Evolutionary conservation across 2,329 filamentous ascomycete species (phyloP).

Genomic region (Aphanoascus verrucosus): DNA sequence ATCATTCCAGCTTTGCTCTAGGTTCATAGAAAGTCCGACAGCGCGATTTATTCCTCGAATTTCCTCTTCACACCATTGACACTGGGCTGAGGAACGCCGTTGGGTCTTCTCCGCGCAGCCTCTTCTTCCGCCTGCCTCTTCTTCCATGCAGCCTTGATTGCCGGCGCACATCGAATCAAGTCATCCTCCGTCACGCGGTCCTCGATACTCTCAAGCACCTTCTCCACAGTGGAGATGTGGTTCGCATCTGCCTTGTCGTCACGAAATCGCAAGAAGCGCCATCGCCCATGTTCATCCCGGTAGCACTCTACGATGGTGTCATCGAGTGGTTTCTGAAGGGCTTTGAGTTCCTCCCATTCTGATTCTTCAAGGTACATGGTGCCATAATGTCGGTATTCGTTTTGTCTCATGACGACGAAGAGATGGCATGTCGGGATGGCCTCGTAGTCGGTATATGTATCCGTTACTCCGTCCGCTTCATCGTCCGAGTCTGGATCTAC

Average conservation of each 20-base stretch:
- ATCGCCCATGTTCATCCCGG: slow-evolving; percentile 61
- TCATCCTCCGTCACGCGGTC: slow-evolving; percentile 78
- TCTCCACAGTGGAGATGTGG: slow-evolving; percentile 70
- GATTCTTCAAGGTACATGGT: slow-evolving; percentile 57
- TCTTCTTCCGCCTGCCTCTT: slow-evolving; percentile 39
- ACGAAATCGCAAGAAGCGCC: slow-evolving; percentile 80
- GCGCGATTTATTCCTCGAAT: slow-evolving; percentile 27
- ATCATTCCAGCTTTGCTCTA: too few species aligned
- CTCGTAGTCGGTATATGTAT: slow-evolving; percentile 66
- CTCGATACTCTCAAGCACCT: slow-evolving; percentile 79
- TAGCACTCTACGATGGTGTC: slow-evolving; percentile 85
- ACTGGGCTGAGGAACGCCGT: slow-evolving; percentile 19
- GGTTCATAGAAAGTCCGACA: neutral
- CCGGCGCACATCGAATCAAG: slow-evolving; percentile 55
- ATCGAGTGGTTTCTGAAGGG: slow-evolving; percentile 62
- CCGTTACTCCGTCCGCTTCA: slow-evolving; percentile 52
- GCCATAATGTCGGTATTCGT: slow-evolving; percentile 55
- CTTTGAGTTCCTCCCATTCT: slow-evolving; percentile 79
- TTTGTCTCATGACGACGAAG: slow-evolving; percentile 55
- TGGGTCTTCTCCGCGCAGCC: slow-evolving; percentile 16
- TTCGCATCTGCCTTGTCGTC: slow-evolving; percentile 92
- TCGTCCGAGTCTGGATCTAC: slow-evolving; percentile 60
- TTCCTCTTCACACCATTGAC: slow-evolving; percentile 31
- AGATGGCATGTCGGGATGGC: slow-evolving; percentile 64
- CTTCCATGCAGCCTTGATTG: slow-evolving; percentile 77